These are phyloP conservation scores for Golubevia sp. DNA, from an alignment of 1,284 basidiomycete genomes.

Conservation along the genomic window DNA sequence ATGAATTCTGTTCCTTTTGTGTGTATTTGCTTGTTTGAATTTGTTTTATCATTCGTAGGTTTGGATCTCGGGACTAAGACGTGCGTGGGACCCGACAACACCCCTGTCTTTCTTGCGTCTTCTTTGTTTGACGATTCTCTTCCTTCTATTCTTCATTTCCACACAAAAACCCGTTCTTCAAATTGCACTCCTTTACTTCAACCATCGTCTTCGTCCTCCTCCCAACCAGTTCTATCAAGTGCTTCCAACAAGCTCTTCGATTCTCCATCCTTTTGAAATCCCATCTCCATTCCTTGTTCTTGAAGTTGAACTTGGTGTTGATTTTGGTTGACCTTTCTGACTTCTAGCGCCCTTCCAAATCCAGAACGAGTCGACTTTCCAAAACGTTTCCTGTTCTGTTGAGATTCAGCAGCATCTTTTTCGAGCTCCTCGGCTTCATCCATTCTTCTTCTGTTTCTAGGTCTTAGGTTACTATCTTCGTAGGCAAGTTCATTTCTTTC, in stretches of 20 bases:
- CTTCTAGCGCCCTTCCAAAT: too few species aligned
- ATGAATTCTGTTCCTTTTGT: too few species aligned
- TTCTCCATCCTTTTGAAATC: not conserved
- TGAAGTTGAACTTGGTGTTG: not conserved
- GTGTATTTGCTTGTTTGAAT: too few species aligned
- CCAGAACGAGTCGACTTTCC: too few species aligned
- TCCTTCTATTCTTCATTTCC: not conserved
- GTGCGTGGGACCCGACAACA: slow-evolving; percentile 12
- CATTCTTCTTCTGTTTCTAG: too few species aligned
- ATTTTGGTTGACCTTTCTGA: too few species aligned
- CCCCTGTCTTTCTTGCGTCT: not conserved
- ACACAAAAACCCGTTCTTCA: slow-evolving; percentile 59
- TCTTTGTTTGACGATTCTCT: not conserved
- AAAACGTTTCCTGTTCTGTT: not conserved
- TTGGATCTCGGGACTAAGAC: slow-evolving; percentile 57
- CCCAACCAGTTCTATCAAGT: not conserved
- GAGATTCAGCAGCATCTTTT: not conserved
- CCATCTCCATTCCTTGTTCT: not conserved
- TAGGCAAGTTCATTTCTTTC: too few species aligned
- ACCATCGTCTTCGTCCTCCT: not conserved
- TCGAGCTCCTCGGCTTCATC: too few species aligned
- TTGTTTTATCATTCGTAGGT: too few species aligned
- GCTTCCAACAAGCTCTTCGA: not conserved
- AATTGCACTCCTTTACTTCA: too few species aligned
- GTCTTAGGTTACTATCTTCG: too few species aligned